Conservation (phyloP, 495 filamentous ascomycete genomes). For the Neurospora cerealis region DNA sequence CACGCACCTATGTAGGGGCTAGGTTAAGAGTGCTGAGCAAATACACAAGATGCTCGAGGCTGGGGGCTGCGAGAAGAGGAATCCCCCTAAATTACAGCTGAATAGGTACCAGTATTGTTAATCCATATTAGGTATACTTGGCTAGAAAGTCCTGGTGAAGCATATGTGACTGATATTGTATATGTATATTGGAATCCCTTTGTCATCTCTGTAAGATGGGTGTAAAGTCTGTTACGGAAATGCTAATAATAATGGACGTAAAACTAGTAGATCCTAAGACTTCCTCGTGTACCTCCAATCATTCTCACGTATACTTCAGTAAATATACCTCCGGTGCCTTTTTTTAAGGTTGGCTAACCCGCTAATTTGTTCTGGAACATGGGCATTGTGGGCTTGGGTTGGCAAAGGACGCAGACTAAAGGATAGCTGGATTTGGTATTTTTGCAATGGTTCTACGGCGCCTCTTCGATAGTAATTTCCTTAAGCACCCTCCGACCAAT, state of each 20-base stretch:
- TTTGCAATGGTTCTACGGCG: too few species aligned
- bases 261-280: neutral
- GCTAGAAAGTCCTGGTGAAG: too few species aligned
- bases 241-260: neutral
- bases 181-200: neutral
- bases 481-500: constrained; percentile 62
- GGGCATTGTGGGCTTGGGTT: neutral
- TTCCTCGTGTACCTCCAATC: neutral
- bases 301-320: neutral
- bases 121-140: too few species aligned
- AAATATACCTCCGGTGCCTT: neutral
- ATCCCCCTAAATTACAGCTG: too few species aligned
- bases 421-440: too few species aligned
- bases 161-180: too few species aligned
- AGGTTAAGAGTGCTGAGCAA: too few species aligned
- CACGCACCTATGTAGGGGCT: too few species aligned
- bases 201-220: neutral
- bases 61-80: too few species aligned
- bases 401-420: neutral
- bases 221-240: neutral
- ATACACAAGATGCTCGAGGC: too few species aligned
- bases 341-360: neutral
- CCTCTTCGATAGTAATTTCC: constrained; percentile 65
- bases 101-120: too few species aligned
- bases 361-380: neutral